Percentiles rank a stretch among this genome's conserved stretches.
These are phyloP conservation scores for Termitomyces sp. DNA, from an alignment of 768 basidiomycete species.

Conservation along the genomic window DNA sequence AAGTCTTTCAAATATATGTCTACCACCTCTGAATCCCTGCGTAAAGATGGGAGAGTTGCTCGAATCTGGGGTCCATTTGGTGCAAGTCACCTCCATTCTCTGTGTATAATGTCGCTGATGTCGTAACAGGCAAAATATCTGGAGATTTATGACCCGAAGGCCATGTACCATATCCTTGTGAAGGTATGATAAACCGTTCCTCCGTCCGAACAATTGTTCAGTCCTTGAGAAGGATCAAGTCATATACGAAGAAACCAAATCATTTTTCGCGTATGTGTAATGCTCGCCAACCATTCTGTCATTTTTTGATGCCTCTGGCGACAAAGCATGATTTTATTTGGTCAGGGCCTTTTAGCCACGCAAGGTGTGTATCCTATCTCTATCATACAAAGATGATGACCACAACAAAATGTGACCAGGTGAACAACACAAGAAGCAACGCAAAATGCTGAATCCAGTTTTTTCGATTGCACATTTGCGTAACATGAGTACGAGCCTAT, in stretches of 20 bases:
- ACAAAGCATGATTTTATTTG: too few relatives aligned
- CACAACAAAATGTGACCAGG: too few relatives aligned
- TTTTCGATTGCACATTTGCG: too few relatives aligned
- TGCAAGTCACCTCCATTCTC: not conserved
- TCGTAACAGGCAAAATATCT: slow-evolving; percentile 19
- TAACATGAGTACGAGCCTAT: too few relatives aligned
- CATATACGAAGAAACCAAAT: slow-evolving; percentile 5
- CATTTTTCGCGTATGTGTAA: not conserved
- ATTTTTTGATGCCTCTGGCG: not conserved
- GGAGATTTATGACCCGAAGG: slow-evolving; percentile 30
- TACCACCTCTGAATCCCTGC: not conserved
- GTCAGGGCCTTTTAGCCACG: slow-evolving; percentile 1
- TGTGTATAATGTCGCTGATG: not conserved
- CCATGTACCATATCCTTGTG: slow-evolving; percentile 30
- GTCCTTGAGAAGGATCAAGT: too few relatives aligned
- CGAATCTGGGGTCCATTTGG: slow-evolving; percentile 2
- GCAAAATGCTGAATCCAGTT: too few relatives aligned
- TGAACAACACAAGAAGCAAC: too few relatives aligned
- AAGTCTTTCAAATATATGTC: too few relatives aligned
- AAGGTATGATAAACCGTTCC: slow-evolving; percentile 17
- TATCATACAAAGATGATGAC: not conserved
- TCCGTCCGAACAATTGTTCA: slow-evolving; percentile 9
- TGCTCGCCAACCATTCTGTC: not conserved
- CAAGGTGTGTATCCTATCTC: not conserved
- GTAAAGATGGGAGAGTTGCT: slow-evolving; percentile 1